Base-by-base conservation (phyloP, 371 early-diverging fungal genomes). In the Mortierella polycephala region DNA sequence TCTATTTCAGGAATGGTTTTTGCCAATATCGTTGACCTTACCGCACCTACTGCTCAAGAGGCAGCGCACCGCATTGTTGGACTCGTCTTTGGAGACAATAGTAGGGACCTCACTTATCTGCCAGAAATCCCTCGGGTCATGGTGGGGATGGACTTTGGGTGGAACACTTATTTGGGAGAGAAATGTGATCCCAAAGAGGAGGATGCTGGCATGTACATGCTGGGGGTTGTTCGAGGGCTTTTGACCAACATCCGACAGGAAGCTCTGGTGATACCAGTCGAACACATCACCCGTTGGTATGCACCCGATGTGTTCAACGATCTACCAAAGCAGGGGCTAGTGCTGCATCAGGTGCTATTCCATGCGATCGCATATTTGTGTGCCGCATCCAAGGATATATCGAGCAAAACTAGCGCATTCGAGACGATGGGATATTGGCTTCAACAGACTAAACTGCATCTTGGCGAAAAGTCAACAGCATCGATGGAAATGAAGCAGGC, bases 381-480 rank as follows among this genome's bases (percentile, higher is more conserved):
- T 61, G 83, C 75, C 3, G 81, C 75, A 9, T 74, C 86, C 3
- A 85, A 89, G n/a, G 89, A 92, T 23, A 81, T 90, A 6, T 85
- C 86, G 13, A 88, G 87, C 71, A 92, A 91, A 68, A 88, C 92
- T 0, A 80, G 89, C 20, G 91, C 91, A 5, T 93, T 93, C 69
- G 93, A 93, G 64, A 85, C 92, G 7, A 89, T 93, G 90, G 89
- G 88, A 12, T 83, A 86, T 21, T 93, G 93, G 92, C 83, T 92
- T 7, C 84, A 86, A 51, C 85, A 86, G 59, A 88, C 89, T 39
- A 87, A 75, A 50, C 74, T 86, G 23, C 84, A 85, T 40, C 51
- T 76, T 14, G 42, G 74, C 14, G 77, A 70, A 8, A 62, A 55
- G 45, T 79, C 75, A 10, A 51, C 65, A 8, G 69, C 72, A 12